phyloP scores from a whole-genome alignment of 1,284 basidiomycete genomes.

The Pulveroboletus sp. region DNA sequence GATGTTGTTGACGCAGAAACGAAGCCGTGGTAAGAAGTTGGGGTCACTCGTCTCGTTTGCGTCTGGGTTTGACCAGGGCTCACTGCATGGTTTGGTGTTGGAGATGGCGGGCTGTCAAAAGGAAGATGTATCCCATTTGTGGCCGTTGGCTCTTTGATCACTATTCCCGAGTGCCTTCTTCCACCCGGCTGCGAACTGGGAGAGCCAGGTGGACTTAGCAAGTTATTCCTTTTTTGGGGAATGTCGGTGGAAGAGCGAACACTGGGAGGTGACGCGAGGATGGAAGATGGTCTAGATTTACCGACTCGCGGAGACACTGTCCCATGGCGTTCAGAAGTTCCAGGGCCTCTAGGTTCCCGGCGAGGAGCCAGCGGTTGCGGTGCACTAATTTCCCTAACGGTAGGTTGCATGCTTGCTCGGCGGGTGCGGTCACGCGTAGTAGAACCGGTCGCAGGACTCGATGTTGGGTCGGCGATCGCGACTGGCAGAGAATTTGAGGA shows the following conservation, averaged over 20 bases:
- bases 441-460: constrained; percentile 40
- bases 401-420: constrained; percentile 40
- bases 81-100: constrained; percentile 35
- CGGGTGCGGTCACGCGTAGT: constrained; percentile 42
- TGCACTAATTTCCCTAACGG: constrained; percentile 40
- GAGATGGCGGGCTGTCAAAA: constrained; percentile 32
- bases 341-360: constrained; percentile 26
- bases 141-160: constrained; percentile 36
- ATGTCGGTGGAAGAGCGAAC: constrained; percentile 28
- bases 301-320: constrained; percentile 23
- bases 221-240: constrained; percentile 35
- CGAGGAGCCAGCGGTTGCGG: constrained; percentile 39
- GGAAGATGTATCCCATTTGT: constrained; percentile 41
- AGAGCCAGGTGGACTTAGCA: constrained; percentile 44
- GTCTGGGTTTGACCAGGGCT: constrained; percentile 43
- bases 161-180: constrained; percentile 37
- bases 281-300: constrained; percentile 38
- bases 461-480: constrained; percentile 44
- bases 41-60: constrained; percentile 29
- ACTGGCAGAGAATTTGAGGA: constrained; percentile 51
- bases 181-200: constrained; percentile 44
- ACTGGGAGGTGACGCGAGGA: constrained; percentile 30
- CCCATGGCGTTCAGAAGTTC: constrained; percentile 23
- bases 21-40: constrained; percentile 31
- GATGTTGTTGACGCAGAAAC: constrained; percentile 36